Evolutionary conservation across 2,329 filamentous ascomycete species (phyloP).

Genomic region (Hyphodiscus sp.): DNA sequence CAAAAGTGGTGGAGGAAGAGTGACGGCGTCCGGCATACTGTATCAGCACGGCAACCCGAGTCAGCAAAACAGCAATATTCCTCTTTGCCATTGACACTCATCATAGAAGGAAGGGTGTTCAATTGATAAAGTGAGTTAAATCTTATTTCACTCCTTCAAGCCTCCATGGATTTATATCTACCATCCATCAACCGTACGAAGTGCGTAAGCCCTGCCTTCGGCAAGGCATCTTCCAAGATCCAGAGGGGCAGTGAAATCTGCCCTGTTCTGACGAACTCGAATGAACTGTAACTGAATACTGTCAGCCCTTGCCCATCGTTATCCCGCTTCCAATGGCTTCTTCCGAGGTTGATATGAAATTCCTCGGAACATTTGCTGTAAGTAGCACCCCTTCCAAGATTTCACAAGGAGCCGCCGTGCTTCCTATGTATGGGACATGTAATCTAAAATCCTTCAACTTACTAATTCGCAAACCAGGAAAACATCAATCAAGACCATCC

Average conservation of each 20-base stretch:
- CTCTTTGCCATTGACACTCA: background rate
- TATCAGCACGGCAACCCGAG: background rate
- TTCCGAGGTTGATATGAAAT: constrained; percentile 96
- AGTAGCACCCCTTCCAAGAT: constrained; percentile 38
- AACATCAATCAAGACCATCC: constrained; percentile 64
- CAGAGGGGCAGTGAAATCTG: background rate
- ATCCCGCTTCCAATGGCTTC: constrained; percentile 66
- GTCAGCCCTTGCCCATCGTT: background rate
- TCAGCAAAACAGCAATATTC: no score
- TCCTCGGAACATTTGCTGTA: constrained; percentile 81
- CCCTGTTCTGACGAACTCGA: background rate
- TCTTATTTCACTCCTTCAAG: background rate
- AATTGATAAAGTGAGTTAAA: background rate
- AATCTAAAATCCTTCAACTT: background rate
- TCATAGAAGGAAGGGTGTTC: no score
- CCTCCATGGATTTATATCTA: no score
- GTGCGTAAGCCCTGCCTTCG: background rate
- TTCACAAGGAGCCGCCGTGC: background rate
- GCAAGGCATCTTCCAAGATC: background rate
- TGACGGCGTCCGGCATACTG: background rate
- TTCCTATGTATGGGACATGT: background rate
- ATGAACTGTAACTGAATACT: background rate
- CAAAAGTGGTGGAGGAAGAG: background rate
- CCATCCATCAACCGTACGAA: background rate
- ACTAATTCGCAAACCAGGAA: background rate